These are phyloP conservation scores for Spinellus fusiger DNA, from an alignment of 192 early-diverging fungal species.

Conservation along the genomic window DNA sequence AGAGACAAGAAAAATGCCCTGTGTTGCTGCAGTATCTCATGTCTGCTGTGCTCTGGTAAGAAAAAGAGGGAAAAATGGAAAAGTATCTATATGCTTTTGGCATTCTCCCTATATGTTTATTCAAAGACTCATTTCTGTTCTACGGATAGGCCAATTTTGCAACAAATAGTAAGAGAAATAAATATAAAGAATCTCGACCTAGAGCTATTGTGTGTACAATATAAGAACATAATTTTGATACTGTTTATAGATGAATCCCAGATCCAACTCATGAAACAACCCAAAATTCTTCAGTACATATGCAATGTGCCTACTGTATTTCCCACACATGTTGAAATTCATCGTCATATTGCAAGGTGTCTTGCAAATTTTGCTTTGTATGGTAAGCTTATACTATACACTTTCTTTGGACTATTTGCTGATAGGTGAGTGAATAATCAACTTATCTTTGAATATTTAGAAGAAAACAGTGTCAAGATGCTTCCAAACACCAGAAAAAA, in stretches of 20 bases:
- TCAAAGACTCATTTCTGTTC: too few relatives aligned
- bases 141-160: slow-evolving; percentile 52
- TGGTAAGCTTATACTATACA: slow-evolving; percentile 25
- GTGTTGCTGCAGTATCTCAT: slow-evolving; percentile 40
- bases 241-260: slow-evolving; percentile 34
- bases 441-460: slow-evolving; percentile 5
- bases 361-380: slow-evolving; percentile 51
- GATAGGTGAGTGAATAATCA: not conserved
- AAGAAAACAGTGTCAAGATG: slow-evolving; percentile 18
- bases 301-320: slow-evolving; percentile 37
- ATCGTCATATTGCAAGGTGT: slow-evolving; percentile 47
- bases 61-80: not conserved
- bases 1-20: slow-evolving; percentile 4
- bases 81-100: not conserved
- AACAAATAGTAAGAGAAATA: slow-evolving; percentile 17
- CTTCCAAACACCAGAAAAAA: slow-evolving; percentile 4
- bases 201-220: not conserved
- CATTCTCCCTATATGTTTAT: too few relatives aligned
- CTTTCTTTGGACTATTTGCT: not conserved
- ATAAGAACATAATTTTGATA: not conserved
- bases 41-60: slow-evolving; percentile 46
- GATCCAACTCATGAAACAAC: slow-evolving; percentile 42
- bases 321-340: slow-evolving; percentile 41
- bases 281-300: slow-evolving; percentile 36
- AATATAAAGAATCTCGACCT: not conserved